phyloP scores from a whole-genome alignment of 192 early-diverging fungal genomes.

The Endogone sp. region DNA sequence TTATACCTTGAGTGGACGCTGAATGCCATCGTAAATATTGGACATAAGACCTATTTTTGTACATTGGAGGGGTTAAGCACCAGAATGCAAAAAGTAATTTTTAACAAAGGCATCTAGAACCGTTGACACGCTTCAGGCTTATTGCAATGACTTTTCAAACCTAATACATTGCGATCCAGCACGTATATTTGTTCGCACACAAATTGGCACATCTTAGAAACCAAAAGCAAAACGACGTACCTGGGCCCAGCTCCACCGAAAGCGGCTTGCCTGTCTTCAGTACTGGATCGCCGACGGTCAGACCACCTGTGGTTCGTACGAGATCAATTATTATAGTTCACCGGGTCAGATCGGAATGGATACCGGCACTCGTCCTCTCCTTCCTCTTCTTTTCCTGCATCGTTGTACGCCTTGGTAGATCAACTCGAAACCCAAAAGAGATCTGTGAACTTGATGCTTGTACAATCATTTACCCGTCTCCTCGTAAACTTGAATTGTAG shows the following conservation, averaged over 20 bases:
- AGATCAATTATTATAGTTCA: neutral
- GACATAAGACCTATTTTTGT: constrained; percentile 60
- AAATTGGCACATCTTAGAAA: neutral
- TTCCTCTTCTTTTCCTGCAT: too few species aligned
- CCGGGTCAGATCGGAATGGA: neutral
- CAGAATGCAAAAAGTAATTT: too few species aligned
- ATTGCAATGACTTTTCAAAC: too few species aligned
- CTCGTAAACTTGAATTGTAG: constrained; percentile 99
- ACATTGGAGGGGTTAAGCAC: too few species aligned
- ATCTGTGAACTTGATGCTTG: neutral
- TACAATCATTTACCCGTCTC: constrained; percentile 74
- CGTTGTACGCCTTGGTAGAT: neutral
- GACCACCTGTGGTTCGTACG: constrained; percentile 61
- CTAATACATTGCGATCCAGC: too few species aligned
- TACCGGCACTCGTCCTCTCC: too few species aligned
- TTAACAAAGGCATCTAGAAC: neutral
- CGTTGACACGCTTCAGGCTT: too few species aligned
- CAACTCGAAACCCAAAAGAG: neutral
- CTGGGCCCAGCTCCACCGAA: constrained; percentile 98
- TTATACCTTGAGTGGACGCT: constrained; percentile 88
- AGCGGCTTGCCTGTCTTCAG: constrained; percentile 96
- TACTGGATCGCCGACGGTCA: constrained; percentile 99
- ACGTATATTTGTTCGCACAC: neutral
- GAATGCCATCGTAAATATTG: constrained; percentile 99
- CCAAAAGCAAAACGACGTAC: constrained; percentile 39